phyloP scores from a whole-genome alignment of 116 monocot species.

The Posidonia oceanica region DNA sequence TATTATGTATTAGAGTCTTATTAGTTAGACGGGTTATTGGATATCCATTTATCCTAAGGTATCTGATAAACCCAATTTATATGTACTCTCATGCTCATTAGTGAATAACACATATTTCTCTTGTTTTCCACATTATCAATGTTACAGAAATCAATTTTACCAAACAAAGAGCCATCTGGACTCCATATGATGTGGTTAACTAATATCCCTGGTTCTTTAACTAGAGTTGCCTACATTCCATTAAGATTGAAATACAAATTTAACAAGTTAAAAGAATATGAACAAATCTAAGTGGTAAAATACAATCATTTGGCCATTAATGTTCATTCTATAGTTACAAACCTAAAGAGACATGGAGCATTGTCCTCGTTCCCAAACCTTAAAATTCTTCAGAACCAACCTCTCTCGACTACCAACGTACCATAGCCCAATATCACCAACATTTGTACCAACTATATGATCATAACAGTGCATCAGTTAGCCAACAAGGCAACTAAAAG shows the following conservation, averaged over 20 bases:
- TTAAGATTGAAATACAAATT: background rate
- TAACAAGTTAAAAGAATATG: background rate
- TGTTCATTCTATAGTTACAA: background rate
- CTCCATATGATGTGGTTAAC: too few species aligned
- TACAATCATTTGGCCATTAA: background rate
- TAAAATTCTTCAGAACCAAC: constrained; percentile 51
- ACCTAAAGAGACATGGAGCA: constrained; percentile 79
- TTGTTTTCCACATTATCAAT: too few species aligned
- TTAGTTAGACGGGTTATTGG: too few species aligned
- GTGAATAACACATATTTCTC: too few species aligned
- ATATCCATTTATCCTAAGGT: too few species aligned
- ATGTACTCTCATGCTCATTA: too few species aligned
- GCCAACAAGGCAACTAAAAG: background rate
- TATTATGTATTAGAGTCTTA: too few species aligned
- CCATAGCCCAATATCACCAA: constrained; percentile 74
- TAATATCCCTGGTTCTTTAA: constrained; percentile 67
- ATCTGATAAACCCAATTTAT: too few species aligned
- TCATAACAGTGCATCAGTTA: background rate
- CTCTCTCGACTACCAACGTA: constrained; percentile 61
- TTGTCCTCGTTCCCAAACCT: constrained; percentile 64
- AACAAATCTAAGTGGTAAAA: background rate
- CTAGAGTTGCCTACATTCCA: constrained; percentile 40
- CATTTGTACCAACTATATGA: constrained; percentile 62
- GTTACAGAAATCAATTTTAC: background rate
- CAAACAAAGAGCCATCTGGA: too few species aligned